Conservation (phyloP, 768 basidiomycete species). For the Lactifluus piperatus region DNA sequence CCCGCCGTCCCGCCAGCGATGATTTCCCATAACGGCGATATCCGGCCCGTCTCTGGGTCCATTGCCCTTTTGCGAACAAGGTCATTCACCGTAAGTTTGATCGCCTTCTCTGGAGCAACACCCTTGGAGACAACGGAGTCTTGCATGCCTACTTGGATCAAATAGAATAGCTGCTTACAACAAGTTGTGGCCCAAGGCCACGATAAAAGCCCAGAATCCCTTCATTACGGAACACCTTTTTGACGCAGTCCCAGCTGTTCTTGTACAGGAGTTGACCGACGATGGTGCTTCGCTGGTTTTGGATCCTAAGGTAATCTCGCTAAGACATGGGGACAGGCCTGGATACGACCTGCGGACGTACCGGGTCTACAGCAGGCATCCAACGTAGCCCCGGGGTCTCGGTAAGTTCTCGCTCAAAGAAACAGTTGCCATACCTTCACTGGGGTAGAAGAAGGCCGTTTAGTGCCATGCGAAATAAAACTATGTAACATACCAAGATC, state of each 20-base stretch:
- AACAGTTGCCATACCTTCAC: constrained; percentile 53
- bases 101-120: constrained; percentile 94
- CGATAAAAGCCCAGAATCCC: constrained; percentile 95
- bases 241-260: constrained; percentile 90
- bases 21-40: constrained; percentile 85
- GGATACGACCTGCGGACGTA: constrained; percentile 23
- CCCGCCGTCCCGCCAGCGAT: constrained; percentile 89
- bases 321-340: neutral
- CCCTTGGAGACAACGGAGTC: constrained; percentile 42
- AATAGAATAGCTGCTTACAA: constrained; percentile 40
- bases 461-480: neutral
- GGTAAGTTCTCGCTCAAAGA: neutral
- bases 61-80: constrained; percentile 72
- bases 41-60: constrained; percentile 94
- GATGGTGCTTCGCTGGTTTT: constrained; percentile 94
- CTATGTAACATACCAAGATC: constrained; percentile 60
- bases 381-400: neutral
- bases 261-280: constrained; percentile 96
- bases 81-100: constrained; percentile 96
- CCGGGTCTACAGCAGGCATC: constrained; percentile 42
- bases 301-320: constrained; percentile 50
- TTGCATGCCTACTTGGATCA: neutral
- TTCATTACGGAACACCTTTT: constrained; percentile 91
- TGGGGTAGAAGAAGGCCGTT: constrained; percentile 24
- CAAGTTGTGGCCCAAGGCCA: constrained; percentile 88